Evolutionary conservation across 208 protist species (phyloP), one percentile per base, ranked within the genome.

Genomic region (Leptomonas seymouri): DNA sequence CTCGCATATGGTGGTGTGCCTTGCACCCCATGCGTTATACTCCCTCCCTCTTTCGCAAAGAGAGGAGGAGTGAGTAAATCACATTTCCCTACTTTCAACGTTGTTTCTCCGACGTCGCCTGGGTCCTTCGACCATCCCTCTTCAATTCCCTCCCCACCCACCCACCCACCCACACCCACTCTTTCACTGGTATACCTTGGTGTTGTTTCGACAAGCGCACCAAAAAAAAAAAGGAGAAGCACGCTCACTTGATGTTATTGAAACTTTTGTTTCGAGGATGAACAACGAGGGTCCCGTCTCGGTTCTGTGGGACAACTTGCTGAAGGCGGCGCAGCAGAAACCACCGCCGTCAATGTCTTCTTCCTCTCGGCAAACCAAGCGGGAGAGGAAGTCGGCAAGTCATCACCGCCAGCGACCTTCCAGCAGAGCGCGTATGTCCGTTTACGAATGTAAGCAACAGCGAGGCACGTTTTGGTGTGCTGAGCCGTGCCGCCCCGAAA

Each of bases 381-480:
- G 3, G 28, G 8, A 59, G 5, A 63, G 31, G 41, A 7, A 20
- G 58, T 4, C 34, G 18, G 15, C 4, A 2, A 11, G n/a, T 28
- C 42, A 63, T 30, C 56, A 49, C 23, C 60, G 21, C n/a, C 44
- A 41, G 21, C 53, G 41, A 16, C 31, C 39, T 21, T 45, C 23
- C 34, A 12, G 63, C 27, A 44, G 39, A 28, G 46, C 48, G 28
- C 56, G 48, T 2, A 25, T 44, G 25, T 76, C 62, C 20, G 42
- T 36, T 8, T 76, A 76, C 39, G 63, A 42, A 16, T 66, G 54
- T 28, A 76, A 76, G 57, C 54, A 66, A n/a, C 49, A 48, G 21
- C 36, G 42, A 25, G 71, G 71, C 5, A 56, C 56, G 7, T 76
- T 58, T 48, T 76, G 71, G 71, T 76, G 71, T 39, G 71, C 63